Conservation (phyloP, 2,329 filamentous ascomycete species). For the Aspergillaceae sp. region DNA sequence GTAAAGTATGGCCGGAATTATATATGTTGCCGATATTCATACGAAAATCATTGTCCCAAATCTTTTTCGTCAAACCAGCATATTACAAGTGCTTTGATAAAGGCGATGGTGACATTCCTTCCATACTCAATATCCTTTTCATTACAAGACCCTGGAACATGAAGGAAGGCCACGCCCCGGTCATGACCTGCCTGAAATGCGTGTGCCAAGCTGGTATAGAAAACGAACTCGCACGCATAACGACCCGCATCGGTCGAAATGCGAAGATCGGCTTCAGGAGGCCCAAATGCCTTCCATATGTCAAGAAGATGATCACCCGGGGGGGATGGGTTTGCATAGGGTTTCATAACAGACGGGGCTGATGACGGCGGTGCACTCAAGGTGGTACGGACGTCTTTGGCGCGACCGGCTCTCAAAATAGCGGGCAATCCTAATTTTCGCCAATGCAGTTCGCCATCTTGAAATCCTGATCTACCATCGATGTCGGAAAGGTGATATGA, state of each 20-base stretch:
- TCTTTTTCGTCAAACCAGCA: conserved; percentile 30
- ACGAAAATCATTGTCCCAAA: too few species aligned
- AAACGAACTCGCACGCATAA: conserved; percentile 72
- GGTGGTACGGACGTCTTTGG: neutral
- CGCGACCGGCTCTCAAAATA: conserved; percentile 46
- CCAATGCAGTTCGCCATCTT: conserved; percentile 44
- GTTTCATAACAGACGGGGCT: neutral
- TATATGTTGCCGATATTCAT: too few species aligned
- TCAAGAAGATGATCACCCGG: conserved; percentile 27
- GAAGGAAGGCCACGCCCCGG: conserved; percentile 57
- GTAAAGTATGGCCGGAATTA: too few species aligned
- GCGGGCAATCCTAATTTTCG: conserved; percentile 42
- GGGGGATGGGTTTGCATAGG: conserved; percentile 16
- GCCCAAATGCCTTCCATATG: conserved; percentile 25
- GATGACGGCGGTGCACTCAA: conserved; percentile 3
- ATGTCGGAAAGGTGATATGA: conserved; percentile 64
- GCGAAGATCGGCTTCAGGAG: conserved; percentile 35
- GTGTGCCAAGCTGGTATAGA: conserved; percentile 56
- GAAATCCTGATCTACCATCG: conserved; percentile 43
- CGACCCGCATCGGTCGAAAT: conserved; percentile 62
- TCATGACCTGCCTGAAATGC: conserved; percentile 23
- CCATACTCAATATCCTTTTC: conserved; percentile 37
- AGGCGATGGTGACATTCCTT: conserved; percentile 30
- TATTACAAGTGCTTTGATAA: conserved; percentile 36
- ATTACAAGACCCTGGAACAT: conserved; percentile 57